Percentiles rank a stretch among this genome's conserved stretches.
Evolutionary conservation across 1,284 basidiomycete species (phyloP).

Genomic region (Stygiomarasmius scandens): DNA sequence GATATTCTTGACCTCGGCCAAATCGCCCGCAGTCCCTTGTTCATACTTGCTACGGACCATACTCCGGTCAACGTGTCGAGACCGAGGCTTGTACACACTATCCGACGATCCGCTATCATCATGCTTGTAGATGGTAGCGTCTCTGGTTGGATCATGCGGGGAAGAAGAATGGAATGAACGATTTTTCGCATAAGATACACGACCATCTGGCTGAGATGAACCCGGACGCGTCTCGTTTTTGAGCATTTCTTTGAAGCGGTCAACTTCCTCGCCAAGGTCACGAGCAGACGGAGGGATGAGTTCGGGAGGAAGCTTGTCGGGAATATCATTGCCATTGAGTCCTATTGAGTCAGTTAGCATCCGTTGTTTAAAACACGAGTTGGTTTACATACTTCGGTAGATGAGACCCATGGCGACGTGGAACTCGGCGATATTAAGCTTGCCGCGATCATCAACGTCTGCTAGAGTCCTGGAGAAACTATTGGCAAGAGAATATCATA

Average conservation of each 20-base stretch:
- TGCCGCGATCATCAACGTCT: constrained; percentile 89
- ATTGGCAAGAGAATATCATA: constrained; percentile 1
- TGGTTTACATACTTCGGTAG: constrained; percentile 77
- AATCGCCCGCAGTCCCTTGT: constrained; percentile 72
- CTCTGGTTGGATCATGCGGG: constrained; percentile 63
- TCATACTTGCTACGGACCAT: constrained; percentile 78
- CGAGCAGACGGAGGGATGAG: constrained; percentile 91
- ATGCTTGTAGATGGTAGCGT: constrained; percentile 95
- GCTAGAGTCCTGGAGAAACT: constrained; percentile 74
- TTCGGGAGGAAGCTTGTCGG: constrained; percentile 85
- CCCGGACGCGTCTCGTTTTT: constrained; percentile 79
- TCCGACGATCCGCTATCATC: constrained; percentile 62
- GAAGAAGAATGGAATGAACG: constrained; percentile 70
- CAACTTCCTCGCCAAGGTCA: constrained; percentile 90
- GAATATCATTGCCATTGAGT: constrained; percentile 91
- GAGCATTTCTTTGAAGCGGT: constrained; percentile 89
- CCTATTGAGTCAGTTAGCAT: too few relatives aligned
- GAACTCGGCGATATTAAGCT: constrained; percentile 95
- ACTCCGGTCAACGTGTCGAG: constrained; percentile 87
- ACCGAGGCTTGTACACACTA: constrained; percentile 82
- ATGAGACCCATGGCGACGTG: constrained; percentile 99
- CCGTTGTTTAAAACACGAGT: not conserved
- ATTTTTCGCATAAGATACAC: constrained; percentile 64
- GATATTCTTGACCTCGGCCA: constrained; percentile 87
- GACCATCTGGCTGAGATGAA: constrained; percentile 58